Evolutionary conservation across 805 yeast species (phyloP).

Genomic region (Metschnikowia cerradonensis): DNA sequence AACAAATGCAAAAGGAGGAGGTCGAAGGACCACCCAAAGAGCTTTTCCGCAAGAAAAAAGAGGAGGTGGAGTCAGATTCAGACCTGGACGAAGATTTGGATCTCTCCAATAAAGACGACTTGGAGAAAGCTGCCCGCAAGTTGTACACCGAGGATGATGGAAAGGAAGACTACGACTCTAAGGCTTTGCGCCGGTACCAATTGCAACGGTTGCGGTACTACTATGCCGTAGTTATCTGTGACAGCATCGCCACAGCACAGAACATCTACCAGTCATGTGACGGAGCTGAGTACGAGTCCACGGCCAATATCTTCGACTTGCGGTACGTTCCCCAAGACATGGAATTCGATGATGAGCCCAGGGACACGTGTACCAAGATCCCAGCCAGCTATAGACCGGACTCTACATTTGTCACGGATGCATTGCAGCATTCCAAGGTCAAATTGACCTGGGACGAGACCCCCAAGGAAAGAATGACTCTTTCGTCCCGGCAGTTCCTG

Average conservation of each 20-base stretch:
- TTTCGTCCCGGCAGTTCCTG: constrained; percentile 77
- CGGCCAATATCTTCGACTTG: constrained; percentile 90
- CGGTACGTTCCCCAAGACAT: constrained; percentile 91
- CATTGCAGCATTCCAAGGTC: constrained; percentile 93
- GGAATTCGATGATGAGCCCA: constrained; percentile 75
- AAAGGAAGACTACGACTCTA: constrained; percentile 77
- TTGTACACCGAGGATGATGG: constrained; percentile 79
- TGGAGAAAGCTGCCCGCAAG: constrained; percentile 62
- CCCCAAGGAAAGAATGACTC: constrained; percentile 77
- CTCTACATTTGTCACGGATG: constrained; percentile 80
- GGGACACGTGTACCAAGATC: constrained; percentile 66
- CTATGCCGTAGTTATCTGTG: constrained; percentile 88
- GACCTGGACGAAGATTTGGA: constrained; percentile 40
- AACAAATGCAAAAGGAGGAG: constrained; percentile 85
- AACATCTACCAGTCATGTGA: constrained; percentile 82
- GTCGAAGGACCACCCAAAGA: constrained; percentile 90
- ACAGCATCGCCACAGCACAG: constrained; percentile 64
- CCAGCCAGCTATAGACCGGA: constrained; percentile 80
- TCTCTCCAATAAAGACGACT: constrained; percentile 42
- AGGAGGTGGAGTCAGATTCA: constrained; percentile 22
- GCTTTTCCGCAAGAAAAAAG: constrained; percentile 47
- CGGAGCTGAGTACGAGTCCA: constrained; percentile 92
- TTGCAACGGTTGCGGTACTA: constrained; percentile 88
- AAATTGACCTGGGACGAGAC: constrained; percentile 98
- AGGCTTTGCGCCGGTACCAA: constrained; percentile 83